Percentiles rank a stretch among this genome's conserved stretches.
Conservation (phyloP, 768 basidiomycete species). For the Heimioporus sp. region DNA sequence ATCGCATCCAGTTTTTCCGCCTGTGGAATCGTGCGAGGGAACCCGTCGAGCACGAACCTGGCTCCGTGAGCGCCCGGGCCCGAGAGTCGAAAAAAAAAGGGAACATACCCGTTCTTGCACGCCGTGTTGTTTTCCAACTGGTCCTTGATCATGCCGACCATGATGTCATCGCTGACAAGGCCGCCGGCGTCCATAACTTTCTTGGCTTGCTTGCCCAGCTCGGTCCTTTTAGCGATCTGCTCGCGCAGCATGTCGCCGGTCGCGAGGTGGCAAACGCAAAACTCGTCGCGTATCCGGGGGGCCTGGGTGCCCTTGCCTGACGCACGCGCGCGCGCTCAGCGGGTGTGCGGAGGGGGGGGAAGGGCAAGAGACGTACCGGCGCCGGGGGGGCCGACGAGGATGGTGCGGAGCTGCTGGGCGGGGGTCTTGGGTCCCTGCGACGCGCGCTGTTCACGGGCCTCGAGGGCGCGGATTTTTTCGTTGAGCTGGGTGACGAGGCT, state of each 20-base stretch:
- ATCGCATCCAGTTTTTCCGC: conserved; percentile 95
- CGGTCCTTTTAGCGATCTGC: conserved; percentile 84
- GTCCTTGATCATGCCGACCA: conserved; percentile 96
- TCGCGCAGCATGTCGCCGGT: conserved; percentile 99
- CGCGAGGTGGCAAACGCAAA: conserved; percentile 96
- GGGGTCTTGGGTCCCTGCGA: conserved; percentile 51
- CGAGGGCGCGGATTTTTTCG: conserved; percentile 81
- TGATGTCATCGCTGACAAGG: conserved; percentile 94
- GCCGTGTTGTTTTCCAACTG: conserved; percentile 90
- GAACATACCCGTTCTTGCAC: conserved; percentile 92
- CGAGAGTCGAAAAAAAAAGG: neutral
- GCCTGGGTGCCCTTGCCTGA: conserved; percentile 98
- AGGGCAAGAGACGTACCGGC: conserved; percentile 60
- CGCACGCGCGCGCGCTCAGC: neutral
- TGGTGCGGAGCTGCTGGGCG: conserved; percentile 80
- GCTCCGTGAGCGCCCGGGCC: neutral
- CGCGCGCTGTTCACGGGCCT: conserved; percentile 59
- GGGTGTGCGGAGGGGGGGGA: no score
- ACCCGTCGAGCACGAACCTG: conserved; percentile 99
- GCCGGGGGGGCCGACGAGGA: conserved; percentile 95
- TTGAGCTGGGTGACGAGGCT: conserved; percentile 85
- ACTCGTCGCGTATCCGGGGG: conserved; percentile 86
- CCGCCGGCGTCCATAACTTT: conserved; percentile 97
- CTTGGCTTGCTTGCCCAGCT: conserved; percentile 89
- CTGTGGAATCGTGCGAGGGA: conserved; percentile 96